Evolutionary conservation across 495 filamentous ascomycete species (phyloP).

Genomic region (Neurospora tetrasperma): DNA sequence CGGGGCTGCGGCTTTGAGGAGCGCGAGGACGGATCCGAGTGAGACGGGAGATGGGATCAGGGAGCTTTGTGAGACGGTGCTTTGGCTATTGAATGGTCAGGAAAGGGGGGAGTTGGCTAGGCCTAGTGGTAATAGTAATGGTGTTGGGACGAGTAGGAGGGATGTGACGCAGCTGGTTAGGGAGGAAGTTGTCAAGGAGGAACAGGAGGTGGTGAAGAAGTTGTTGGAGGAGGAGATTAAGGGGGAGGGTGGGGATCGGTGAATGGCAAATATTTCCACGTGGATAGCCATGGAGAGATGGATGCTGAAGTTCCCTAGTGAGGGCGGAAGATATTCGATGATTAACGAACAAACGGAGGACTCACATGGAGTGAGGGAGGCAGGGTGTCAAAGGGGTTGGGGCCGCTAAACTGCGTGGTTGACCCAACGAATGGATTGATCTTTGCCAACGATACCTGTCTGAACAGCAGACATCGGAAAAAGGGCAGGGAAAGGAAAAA

Average conservation of each 20-base stretch:
- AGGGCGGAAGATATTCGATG: not conserved
- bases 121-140: not conserved
- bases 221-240: constrained; percentile 25
- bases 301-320: not conserved
- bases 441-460: not conserved
- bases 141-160: not conserved
- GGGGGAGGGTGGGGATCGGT: not conserved
- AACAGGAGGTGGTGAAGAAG: constrained; percentile 24
- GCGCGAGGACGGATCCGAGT: constrained; percentile 22
- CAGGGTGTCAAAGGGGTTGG: not conserved
- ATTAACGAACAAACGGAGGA: not conserved
- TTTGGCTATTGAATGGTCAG: constrained; percentile 22
- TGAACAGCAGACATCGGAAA: not conserved
- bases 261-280: no score
- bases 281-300: not conserved
- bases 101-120: not conserved
- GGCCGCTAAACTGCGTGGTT: not conserved
- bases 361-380: not conserved
- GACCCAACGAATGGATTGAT: not conserved
- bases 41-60: constrained; percentile 34
- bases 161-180: constrained; percentile 14
- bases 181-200: constrained; percentile 22
- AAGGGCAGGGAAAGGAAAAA: not conserved
- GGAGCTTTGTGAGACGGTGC: constrained; percentile 36
- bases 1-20: constrained; percentile 26